Percentiles rank a stretch among this genome's conserved stretches.
Conservation (phyloP, 306 rosid species). For the Acacia crassicarpa region DNA sequence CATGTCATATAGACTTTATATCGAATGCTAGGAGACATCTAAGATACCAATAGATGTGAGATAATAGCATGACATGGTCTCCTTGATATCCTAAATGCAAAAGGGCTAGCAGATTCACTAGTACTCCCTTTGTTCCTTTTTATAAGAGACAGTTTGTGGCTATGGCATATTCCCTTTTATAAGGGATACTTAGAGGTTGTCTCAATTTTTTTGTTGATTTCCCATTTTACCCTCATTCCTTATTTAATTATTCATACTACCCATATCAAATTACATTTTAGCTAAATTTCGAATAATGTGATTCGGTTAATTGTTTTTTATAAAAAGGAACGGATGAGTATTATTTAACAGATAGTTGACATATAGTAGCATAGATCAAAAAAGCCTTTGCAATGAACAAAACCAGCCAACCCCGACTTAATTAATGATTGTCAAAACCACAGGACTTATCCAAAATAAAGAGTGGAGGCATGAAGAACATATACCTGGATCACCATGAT, state of each 20-base stretch:
- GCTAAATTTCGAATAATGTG: too few relatives aligned
- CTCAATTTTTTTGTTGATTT: too few relatives aligned
- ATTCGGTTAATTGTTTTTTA: too few relatives aligned
- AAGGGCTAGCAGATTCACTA: slow-evolving; percentile 22
- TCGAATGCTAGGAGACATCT: too few relatives aligned
- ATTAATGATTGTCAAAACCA: slow-evolving; percentile 10
- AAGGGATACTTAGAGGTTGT: too few relatives aligned
- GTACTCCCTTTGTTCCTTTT: too few relatives aligned
- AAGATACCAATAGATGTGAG: not conserved
- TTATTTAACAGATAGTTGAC: not conserved
- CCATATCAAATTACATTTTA: too few relatives aligned
- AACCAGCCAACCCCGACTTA: not conserved
- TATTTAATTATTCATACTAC: too few relatives aligned
- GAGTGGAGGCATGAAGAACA: not conserved
- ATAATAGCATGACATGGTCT: not conserved
- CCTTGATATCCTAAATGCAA: not conserved
- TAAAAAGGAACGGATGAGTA: not conserved
- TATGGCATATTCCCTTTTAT: too few relatives aligned
- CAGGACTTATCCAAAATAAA: slow-evolving; percentile 15
- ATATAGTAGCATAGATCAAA: not conserved
- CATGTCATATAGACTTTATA: not conserved
- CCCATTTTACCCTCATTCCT: too few relatives aligned
- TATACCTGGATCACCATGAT: slow-evolving; percentile 88
- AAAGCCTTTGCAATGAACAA: slow-evolving; percentile 1
- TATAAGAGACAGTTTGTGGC: too few relatives aligned